These are phyloP conservation scores for Pseudonitzschia delicatissima DNA, from an alignment of 108 stramenopile genomes.

Conservation along the genomic window DNA sequence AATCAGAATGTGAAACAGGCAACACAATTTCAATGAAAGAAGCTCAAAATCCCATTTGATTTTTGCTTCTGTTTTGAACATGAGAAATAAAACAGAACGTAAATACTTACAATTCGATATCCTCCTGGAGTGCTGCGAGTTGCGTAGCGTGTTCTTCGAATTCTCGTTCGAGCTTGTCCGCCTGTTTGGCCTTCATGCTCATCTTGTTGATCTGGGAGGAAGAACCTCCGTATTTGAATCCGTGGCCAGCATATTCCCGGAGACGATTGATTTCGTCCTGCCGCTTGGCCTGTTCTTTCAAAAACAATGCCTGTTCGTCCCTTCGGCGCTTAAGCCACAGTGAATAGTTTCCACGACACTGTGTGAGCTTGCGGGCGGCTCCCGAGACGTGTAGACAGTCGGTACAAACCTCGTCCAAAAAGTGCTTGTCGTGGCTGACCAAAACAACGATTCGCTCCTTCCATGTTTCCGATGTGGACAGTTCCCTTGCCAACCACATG, in stretches of 20 bases:
- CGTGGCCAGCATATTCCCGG: constrained; percentile 43
- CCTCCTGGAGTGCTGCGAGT: constrained; percentile 38
- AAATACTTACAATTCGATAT: constrained; percentile 35
- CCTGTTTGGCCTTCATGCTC: constrained; percentile 50
- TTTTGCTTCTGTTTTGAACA: too few species aligned
- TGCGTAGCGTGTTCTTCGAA: constrained; percentile 22
- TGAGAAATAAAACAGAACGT: neutral
- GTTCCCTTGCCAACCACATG: constrained; percentile 78
- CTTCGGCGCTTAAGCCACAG: constrained; percentile 21
- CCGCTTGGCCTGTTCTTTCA: constrained; percentile 18
- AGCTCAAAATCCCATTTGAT: too few species aligned
- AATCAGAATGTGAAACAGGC: too few species aligned
- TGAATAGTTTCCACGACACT: constrained; percentile 27
- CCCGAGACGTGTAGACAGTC: constrained; percentile 53
- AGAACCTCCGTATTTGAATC: constrained; percentile 40
- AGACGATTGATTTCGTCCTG: constrained; percentile 32
- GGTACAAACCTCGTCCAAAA: constrained; percentile 84
- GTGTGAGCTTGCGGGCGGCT: constrained; percentile 22
- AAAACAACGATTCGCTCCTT: constrained; percentile 62
- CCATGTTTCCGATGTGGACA: constrained; percentile 46
- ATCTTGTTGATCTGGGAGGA: constrained; percentile 41
- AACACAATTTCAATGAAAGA: too few species aligned
- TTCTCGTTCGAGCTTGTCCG: constrained; percentile 36
- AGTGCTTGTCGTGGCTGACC: constrained; percentile 89
- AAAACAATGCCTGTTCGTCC: constrained; percentile 21